phyloP scores from a whole-genome alignment of 176 grass and related monocot genomes.

The Rhynchospora tenuis region DNA sequence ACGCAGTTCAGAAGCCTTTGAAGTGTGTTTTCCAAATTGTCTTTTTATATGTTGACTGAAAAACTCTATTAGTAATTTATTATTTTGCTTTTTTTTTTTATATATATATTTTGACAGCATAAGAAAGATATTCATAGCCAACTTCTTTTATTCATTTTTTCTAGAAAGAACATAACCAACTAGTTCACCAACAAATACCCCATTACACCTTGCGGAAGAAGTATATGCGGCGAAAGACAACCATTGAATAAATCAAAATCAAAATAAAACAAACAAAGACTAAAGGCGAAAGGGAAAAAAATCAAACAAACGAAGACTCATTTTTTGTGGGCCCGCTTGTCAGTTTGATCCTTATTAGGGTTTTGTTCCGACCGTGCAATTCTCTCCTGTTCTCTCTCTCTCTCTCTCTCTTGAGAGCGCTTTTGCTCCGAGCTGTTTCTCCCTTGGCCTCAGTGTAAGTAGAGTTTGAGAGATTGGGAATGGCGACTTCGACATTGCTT shows the following conservation, averaged over 20 bases:
- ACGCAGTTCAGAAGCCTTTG: too few species aligned
- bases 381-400: neutral
- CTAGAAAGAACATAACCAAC: too few species aligned
- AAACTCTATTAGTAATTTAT: too few species aligned
- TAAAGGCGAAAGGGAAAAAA: neutral
- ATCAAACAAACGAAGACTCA: neutral
- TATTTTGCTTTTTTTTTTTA: too few species aligned
- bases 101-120: too few species aligned
- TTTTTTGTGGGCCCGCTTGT: neutral
- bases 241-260: neutral
- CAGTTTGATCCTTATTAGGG: conserved; percentile 3
- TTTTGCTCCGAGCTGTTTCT: neutral
- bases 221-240: neutral
- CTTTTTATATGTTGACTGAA: too few species aligned
- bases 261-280: neutral
- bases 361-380: neutral
- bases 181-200: too few species aligned
- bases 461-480: neutral
- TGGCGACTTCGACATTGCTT: conserved; percentile 24
- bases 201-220: neutral
- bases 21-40: too few species aligned
- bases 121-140: too few species aligned
- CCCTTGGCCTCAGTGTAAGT: neutral
- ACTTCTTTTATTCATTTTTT: too few species aligned
- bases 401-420: neutral